Evolutionary conservation across 2,329 filamentous ascomycete genomes (phyloP), one percentile per base, ranked within the genome.

Genomic region (Venturia nashicola): DNA sequence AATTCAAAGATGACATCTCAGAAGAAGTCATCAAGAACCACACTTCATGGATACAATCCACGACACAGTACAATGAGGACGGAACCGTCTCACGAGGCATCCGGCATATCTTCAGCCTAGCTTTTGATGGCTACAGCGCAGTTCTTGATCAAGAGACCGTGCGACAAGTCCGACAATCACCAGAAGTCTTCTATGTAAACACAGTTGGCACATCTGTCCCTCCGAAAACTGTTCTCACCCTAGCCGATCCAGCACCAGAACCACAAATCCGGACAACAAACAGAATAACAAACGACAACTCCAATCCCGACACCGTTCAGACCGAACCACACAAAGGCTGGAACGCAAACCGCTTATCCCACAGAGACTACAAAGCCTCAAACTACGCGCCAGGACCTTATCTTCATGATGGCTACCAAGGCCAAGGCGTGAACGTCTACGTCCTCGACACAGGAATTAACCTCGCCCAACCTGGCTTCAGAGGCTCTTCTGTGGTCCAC

Each of bases 361-460:
- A 62, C 16, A 62, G 63, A 32, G 44, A 51, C 36, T 65, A 44
- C 23, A 65, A 48, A 36, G 18, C 16, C 8, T 23, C 11, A 27
- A 43, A 34, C 12, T 65, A 64, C 39, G 27, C 6, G 14, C 4
- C 11, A 20, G 63, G 63, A 12, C 61, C 63, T 5, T 65, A 59
- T n/a, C n/a, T 57, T 3, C 63, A 57, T 39, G 48, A 65, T 32
- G 44, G 60, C 46, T 63, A 65, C 60, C 60, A 65, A 20, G 63
- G 63, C 42, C 59, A 65, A 43, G 60, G 63, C 36, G 63, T 57
- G 3, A 64, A 39, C 9, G 60, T 65, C 34, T 65, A 64, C 44
- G 63, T 65, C 48, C 63, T 65, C 42, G 63, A 65, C 42, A 57
- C 60, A 20, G 63, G 63, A 36, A 48, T 65, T n/a, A 63, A 64